Conservation (phyloP, 208 protist genomes). For the Entamoeba moshkovskii region DNA sequence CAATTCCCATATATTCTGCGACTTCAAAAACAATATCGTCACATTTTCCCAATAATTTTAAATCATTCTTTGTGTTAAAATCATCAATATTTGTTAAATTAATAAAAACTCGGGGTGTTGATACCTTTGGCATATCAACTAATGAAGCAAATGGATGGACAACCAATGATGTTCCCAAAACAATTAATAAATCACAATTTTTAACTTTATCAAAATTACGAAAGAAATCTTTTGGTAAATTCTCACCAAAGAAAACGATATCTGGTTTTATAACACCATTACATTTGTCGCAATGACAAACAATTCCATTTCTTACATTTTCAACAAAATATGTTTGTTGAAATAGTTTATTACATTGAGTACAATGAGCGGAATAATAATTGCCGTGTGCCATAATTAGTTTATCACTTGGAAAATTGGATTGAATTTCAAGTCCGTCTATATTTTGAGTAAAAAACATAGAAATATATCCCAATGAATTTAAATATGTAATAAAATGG, state of each 20-base stretch:
- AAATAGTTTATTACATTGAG: constrained; percentile 1
- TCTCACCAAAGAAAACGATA: constrained; percentile 52
- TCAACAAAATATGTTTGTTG: not conserved
- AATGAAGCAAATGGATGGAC: not conserved
- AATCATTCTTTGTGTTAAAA: not conserved
- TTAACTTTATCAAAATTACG: not conserved
- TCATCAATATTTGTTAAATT: not conserved
- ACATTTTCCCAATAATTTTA: not conserved
- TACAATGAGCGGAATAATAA: constrained; percentile 14
- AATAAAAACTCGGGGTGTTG: not conserved
- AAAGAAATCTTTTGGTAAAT: constrained; percentile 10
- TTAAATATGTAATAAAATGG: constrained; percentile 26
- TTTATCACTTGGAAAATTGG: constrained; percentile 17
- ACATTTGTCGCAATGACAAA: constrained; percentile 3
- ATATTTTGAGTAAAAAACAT: constrained; percentile 42
- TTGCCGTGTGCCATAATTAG: constrained; percentile 31
- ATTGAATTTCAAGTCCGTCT: constrained; percentile 33
- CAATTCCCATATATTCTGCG: not conserved
- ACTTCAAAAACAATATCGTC: not conserved
- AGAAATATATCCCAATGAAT: constrained; percentile 15
- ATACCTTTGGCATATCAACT: not conserved
- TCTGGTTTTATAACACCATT: constrained; percentile 27
- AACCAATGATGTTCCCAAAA: not conserved
- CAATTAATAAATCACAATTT: not conserved
- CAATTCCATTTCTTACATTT: not conserved